Conservation (phyloP, 2,329 filamentous ascomycete species). For the Thielaviopsis punctulata region DNA sequence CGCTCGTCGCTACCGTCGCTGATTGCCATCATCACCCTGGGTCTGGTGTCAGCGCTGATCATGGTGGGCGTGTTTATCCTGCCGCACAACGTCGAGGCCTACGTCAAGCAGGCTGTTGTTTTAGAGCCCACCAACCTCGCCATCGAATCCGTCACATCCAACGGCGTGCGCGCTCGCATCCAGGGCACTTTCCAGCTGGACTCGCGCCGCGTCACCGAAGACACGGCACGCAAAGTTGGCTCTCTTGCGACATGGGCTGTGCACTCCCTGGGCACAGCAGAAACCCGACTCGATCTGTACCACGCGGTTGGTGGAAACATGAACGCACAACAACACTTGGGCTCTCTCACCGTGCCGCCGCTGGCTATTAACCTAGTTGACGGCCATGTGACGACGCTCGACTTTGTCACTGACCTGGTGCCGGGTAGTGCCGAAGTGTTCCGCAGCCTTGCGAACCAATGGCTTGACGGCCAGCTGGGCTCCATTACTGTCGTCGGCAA, state of each 20-base stretch:
- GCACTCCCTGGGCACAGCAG: constrained; percentile 53
- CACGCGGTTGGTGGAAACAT: constrained; percentile 41
- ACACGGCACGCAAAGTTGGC: constrained; percentile 57
- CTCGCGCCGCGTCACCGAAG: constrained; percentile 53
- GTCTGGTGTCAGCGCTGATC: constrained; percentile 44
- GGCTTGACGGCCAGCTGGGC: constrained; percentile 62
- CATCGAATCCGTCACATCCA: constrained; percentile 65
- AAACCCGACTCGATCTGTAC: constrained; percentile 58
- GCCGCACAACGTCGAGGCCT: constrained; percentile 65
- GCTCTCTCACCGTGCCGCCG: constrained; percentile 58
- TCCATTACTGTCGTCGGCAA: constrained; percentile 56
- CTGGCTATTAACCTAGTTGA: constrained; percentile 63
- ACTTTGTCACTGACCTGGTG: constrained; percentile 59
- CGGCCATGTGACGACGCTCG: constrained; percentile 57
- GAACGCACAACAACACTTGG: constrained; percentile 60
- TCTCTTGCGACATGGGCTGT: constrained; percentile 66
- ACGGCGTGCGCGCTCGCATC: constrained; percentile 63
- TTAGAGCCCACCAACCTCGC: constrained; percentile 72
- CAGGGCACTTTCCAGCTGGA: constrained; percentile 73
- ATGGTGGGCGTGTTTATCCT: constrained; percentile 66
- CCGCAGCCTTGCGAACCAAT: constrained; percentile 69
- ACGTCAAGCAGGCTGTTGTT: constrained; percentile 66
- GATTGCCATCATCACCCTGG: constrained; percentile 53
- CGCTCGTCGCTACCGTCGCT: constrained; percentile 47
- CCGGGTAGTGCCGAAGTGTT: constrained; percentile 65